Evolutionary conservation across 768 basidiomycete genomes (phyloP), one percentile per base, ranked within the genome.

Genomic region (Daedaleopsis sinensis): DNA sequence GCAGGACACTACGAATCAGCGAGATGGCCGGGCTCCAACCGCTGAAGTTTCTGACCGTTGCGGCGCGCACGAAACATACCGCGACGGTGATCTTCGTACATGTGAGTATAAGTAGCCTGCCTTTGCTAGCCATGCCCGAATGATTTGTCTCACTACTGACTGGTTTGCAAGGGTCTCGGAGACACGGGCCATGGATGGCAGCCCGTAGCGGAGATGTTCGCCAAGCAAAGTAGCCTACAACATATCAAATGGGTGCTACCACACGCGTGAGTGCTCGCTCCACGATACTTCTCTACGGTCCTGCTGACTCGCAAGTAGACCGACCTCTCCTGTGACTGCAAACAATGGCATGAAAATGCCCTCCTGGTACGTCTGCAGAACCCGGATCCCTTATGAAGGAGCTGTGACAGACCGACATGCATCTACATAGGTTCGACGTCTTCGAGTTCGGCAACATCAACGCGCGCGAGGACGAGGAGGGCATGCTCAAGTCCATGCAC

Each of bases 241-340:
- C 89, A 95, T 70, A 79, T 96, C 61, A 95, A 96, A 79, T 98
- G 93, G 92, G 77, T 97, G 48, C 78, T 97, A 24, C 94, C 94
- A 19, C 87, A 93, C 73, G 88, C 91, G 81, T 90, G 78, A 77
- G 86, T 78, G 48, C 35, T 61, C 53, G 10, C 37, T 23, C 53
- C 36, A 13, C 47, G 1, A 21, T 11, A 16, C 3, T n/a, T 5
- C n/a, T 24, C 24, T 15, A 15, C 39, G 1, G 8, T 23, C 11
- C 3, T 37, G 18, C 42, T 44, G 6, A 55, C 61, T 38, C 12
- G 43, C 16, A 12, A 0, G 21, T 13, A 87, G 86, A 18, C 85
- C 82, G 15, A 69, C 64, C 39, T 84, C 83, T 62, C 77, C 85
- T 8, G 87, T 97, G 24, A 91, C 86, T 16, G 85, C 90, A 39